These are phyloP conservation scores for Irpex sp. DNA, from an alignment of 1,284 basidiomycete species.

Conservation along the genomic window DNA sequence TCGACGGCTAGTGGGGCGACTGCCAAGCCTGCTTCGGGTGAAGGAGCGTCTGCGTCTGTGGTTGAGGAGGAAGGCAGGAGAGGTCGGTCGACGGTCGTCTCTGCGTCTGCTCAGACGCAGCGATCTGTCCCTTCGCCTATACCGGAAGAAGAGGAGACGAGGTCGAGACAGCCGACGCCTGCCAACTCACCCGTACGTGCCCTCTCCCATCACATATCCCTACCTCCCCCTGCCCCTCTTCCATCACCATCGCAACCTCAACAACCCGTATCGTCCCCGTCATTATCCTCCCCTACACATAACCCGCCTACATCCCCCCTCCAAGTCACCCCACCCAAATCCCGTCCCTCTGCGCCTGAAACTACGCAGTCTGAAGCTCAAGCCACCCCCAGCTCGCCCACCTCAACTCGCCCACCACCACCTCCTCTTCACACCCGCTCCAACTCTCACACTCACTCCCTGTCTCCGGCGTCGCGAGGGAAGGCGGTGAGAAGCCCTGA, in stretches of 20 bases:
- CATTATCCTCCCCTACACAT: background rate
- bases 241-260: background rate
- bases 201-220: constrained; percentile 24
- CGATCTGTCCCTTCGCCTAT: constrained; percentile 28
- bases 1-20: constrained; percentile 26
- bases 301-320: background rate
- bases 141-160: constrained; percentile 34
- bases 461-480: too few relatives aligned
- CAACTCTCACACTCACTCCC: too few relatives aligned
- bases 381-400: constrained; percentile 13
- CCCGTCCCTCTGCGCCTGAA: constrained; percentile 21
- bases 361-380: constrained; percentile 17
- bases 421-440: background rate
- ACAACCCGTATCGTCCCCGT: too few relatives aligned
- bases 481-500: background rate
- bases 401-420: background rate
- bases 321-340: constrained; percentile 13
- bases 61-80: background rate
- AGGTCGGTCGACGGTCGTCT: background rate
- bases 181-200: constrained; percentile 44
- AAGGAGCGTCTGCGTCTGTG: background rate
- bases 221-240: background rate
- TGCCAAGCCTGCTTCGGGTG: background rate
- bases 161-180: constrained; percentile 39
- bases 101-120: background rate